Percentiles rank a stretch among this genome's conserved stretches.
Conservation (phyloP, 306 rosid genomes). For the Canavalia ensiformis region DNA sequence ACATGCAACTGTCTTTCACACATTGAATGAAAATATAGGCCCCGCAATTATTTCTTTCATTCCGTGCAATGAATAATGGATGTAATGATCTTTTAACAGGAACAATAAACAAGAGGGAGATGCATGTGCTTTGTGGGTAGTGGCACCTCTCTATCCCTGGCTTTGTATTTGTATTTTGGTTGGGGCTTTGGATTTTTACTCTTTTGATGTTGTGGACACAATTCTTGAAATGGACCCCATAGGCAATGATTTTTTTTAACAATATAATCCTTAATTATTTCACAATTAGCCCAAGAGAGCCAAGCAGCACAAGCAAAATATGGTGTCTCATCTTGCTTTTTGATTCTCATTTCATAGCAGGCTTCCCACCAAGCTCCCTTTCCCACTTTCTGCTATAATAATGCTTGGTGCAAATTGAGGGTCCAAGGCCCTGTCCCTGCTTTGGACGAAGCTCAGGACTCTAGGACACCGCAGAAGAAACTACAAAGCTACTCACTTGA, state of each 20-base stretch:
- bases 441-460: conserved; percentile 18
- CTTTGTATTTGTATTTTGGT: conserved; percentile 50
- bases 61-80: conserved; percentile 74
- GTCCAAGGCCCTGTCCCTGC: conserved; percentile 37
- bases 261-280: conserved; percentile 47
- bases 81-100: conserved; percentile 55
- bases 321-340: conserved; percentile 44
- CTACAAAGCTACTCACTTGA: neutral
- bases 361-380: conserved; percentile 27
- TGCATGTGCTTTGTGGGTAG: conserved; percentile 73
- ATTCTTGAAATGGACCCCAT: conserved; percentile 50
- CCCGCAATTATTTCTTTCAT: conserved; percentile 67
- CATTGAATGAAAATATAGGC: conserved; percentile 48
- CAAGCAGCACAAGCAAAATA: conserved; percentile 25
- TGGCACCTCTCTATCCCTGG: conserved; percentile 57
- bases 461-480: neutral
- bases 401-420: conserved; percentile 19
- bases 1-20: conserved; percentile 61
- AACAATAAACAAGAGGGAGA: conserved; percentile 52
- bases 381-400: neutral
- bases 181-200: conserved; percentile 53
- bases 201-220: conserved; percentile 52
- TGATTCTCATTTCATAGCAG: conserved; percentile 2
- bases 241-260: neutral
- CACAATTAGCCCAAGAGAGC: conserved; percentile 30